Conservation (phyloP, 2,329 filamentous ascomycete species). For the Cladosporium colombiae region DNA sequence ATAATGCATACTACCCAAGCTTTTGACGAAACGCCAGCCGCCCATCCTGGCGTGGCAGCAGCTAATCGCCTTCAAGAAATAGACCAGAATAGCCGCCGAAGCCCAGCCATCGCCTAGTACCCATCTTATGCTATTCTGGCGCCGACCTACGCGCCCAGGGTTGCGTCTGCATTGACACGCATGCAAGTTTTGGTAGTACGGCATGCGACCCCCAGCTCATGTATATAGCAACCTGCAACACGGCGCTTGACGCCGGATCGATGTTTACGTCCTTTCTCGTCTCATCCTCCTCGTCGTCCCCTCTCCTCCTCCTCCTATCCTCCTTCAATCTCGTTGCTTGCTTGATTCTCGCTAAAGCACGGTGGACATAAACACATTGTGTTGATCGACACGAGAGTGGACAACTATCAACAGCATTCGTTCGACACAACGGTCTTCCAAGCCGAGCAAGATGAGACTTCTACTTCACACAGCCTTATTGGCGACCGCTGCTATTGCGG, state of each 20-base stretch:
- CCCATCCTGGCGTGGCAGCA: slow-evolving; percentile 2
- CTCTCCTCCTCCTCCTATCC: not conserved
- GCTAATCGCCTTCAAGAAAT: not conserved
- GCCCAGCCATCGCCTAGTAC: slow-evolving; percentile 2
- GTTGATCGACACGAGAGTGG: not conserved
- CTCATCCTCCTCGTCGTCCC: not conserved
- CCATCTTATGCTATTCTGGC: slow-evolving; percentile 2
- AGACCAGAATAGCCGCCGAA: not conserved
- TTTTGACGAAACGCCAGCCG: slow-evolving; percentile 10
- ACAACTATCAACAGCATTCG: not conserved
- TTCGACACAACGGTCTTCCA: not conserved
- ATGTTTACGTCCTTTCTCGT: slow-evolving; percentile 5
- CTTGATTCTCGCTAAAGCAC: slow-evolving; percentile 1
- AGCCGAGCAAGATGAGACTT: not conserved
- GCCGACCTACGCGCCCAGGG: slow-evolving; percentile 16
- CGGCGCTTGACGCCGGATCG: slow-evolving; percentile 15
- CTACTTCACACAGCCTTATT: slow-evolving; percentile 4
- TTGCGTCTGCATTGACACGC: slow-evolving; percentile 9
- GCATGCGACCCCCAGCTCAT: slow-evolving; percentile 8
- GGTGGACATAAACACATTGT: not conserved
- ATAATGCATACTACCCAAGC: not conserved
- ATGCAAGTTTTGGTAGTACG: slow-evolving; percentile 4
- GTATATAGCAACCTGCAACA: slow-evolving; percentile 18
- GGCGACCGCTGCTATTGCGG: slow-evolving; percentile 5
- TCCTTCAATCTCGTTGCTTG: not conserved